Evolutionary conservation across 164 flowering plant species (phyloP).

Genomic region (Litsea cubeba): DNA sequence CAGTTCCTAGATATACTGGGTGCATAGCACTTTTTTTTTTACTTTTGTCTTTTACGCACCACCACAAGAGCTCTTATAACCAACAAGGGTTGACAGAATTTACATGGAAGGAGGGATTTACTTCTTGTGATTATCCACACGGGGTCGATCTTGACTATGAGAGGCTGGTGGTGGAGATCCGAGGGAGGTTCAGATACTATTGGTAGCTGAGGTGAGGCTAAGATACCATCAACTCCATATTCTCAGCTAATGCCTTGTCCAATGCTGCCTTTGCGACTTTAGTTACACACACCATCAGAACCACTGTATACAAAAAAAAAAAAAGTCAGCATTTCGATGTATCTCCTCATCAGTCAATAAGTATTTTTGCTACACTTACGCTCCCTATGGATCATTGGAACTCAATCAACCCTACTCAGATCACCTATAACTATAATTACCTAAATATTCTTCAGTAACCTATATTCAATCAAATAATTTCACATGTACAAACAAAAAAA

Average conservation of each 20-base stretch:
- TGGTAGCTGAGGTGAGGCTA: slow-evolving; percentile 42
- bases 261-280: slow-evolving; percentile 78
- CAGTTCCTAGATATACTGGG: not conserved
- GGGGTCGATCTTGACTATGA: slow-evolving; percentile 61
- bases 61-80: not conserved
- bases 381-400: no score
- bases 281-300: slow-evolving; percentile 57
- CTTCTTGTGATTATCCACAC: slow-evolving; percentile 43
- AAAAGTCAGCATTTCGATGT: not conserved
- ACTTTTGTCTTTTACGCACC: not conserved
- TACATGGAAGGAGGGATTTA: slow-evolving; percentile 29
- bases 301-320: slow-evolving; percentile 32
- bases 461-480: no score
- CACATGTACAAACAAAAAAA: no score
- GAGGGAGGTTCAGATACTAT: slow-evolving; percentile 26
- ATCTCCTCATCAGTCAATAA: no score
- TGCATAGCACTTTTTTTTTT: not conserved
- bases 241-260: slow-evolving; percentile 86
- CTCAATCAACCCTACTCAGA: no score
- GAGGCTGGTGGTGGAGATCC: slow-evolving; percentile 68
- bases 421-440: no score
- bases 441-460: no score
- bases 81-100: slow-evolving; percentile 21
- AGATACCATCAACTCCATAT: slow-evolving; percentile 42
- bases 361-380: no score